These are phyloP conservation scores for Schizochytrium sp. DNA, from an alignment of 108 stramenopile genomes.

Conservation along the genomic window DNA sequence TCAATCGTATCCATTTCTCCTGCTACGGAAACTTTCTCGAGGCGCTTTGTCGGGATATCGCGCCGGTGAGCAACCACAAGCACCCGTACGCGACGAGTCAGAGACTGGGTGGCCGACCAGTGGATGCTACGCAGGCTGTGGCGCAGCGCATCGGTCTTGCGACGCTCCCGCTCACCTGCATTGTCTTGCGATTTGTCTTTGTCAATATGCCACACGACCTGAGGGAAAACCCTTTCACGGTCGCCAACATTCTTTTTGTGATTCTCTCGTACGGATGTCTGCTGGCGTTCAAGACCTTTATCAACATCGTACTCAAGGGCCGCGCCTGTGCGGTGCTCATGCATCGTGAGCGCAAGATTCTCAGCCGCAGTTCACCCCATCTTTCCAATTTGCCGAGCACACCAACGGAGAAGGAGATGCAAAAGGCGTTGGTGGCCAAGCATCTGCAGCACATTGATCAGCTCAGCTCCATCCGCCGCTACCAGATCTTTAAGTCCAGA, in stretches of 20 bases:
- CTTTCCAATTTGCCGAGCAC: not conserved
- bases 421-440: conserved; percentile 1
- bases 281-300: not conserved
- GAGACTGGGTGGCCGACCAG: conserved; percentile 69
- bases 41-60: conserved; percentile 70
- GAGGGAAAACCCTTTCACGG: not conserved
- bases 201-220: not conserved
- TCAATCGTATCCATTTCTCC: conserved; percentile 72
- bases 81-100: conserved; percentile 47
- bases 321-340: not conserved
- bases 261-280: not conserved
- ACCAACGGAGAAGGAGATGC: conserved; percentile 5
- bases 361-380: not conserved
- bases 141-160: conserved; percentile 82
- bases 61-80: not conserved
- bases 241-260: not conserved
- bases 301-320: not conserved
- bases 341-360: not conserved
- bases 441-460: conserved; percentile 7
- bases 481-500: conserved; percentile 8
- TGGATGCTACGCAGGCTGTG: conserved; percentile 83
- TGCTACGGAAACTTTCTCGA: conserved; percentile 73
- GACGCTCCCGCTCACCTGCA: conserved; percentile 80
- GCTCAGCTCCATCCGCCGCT: not conserved
- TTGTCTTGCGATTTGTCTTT: conserved; percentile 62